A percentile compares a stretch with the other conserved stretches of the same genome.
Evolutionary conservation across 164 flowering plant species (phyloP).

Genomic region (Umbilicus rupestris): DNA sequence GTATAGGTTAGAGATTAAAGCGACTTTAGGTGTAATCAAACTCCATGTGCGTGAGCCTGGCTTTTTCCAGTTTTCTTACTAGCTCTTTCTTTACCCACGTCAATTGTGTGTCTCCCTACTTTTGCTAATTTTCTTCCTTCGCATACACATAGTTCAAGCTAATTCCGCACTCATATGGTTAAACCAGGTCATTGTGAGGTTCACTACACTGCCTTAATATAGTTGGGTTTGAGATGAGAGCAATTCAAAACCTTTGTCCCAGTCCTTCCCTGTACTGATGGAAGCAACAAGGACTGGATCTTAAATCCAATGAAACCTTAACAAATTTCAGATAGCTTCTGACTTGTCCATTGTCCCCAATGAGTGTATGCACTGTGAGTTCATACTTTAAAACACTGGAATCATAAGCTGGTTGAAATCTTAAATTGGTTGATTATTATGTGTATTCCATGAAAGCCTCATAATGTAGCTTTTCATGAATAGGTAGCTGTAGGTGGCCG

Average conservation of each 20-base stretch:
- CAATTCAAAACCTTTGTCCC: too few species aligned
- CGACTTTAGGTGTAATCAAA: constrained; percentile 2
- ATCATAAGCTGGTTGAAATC: constrained; percentile 1
- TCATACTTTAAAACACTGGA: not conserved
- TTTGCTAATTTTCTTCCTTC: not conserved
- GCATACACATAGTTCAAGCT: not conserved
- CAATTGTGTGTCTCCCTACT: not conserved
- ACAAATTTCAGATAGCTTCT: not conserved
- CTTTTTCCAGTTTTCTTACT: not conserved
- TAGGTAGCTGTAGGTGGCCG: not conserved
- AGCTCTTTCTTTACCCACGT: not conserved
- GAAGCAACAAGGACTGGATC: not conserved
- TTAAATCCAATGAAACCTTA: not conserved
- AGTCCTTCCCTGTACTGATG: not conserved
- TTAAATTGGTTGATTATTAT: not conserved
- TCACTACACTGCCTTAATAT: too few species aligned
- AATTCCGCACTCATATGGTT: not conserved
- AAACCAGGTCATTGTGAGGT: too few species aligned
- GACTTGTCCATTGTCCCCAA: not conserved
- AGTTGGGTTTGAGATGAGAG: too few species aligned
- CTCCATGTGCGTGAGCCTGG: constrained; percentile 3
- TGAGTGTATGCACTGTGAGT: not conserved
- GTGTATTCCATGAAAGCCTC: constrained; percentile 4
- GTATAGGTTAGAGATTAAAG: constrained; percentile 3
- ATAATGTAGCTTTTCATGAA: not conserved